These are phyloP conservation scores for Fusarium citri DNA, from an alignment of 2,329 filamentous ascomycete genomes.

Conservation along the genomic window DNA sequence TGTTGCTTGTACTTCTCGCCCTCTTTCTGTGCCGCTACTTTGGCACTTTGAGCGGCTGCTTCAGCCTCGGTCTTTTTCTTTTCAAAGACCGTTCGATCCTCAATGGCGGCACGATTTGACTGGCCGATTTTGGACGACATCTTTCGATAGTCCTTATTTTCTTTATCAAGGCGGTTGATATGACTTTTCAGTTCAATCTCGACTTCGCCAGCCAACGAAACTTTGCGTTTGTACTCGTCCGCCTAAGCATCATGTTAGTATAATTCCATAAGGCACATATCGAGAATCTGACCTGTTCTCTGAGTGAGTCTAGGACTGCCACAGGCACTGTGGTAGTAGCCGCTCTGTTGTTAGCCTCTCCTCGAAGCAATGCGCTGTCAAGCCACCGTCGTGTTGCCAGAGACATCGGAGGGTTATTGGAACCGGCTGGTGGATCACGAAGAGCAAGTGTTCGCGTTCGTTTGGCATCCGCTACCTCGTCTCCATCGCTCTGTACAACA, in stretches of 20 bases:
- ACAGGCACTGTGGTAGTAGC: conserved; percentile 47
- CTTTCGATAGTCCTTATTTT: conserved; percentile 59
- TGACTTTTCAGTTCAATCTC: conserved; percentile 55
- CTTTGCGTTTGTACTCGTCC: conserved; percentile 47
- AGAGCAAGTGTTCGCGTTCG: conserved; percentile 45
- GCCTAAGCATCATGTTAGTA: conserved; percentile 44
- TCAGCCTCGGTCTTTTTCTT: conserved; percentile 58
- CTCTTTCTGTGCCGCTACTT: conserved; percentile 48
- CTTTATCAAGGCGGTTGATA: conserved; percentile 58
- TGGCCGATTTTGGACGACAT: conserved; percentile 60
- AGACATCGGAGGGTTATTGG: conserved; percentile 49
- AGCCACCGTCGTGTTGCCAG: conserved; percentile 50
- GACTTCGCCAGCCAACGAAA: conserved; percentile 42
- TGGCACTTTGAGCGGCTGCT: conserved; percentile 45
- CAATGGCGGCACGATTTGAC: conserved; percentile 61
- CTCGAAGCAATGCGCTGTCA: conserved; percentile 31
- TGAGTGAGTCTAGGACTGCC: conserved; percentile 54
- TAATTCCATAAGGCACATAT: not conserved
- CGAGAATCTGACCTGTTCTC: conserved; percentile 50
- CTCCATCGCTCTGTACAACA: conserved; percentile 44
- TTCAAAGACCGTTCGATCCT: conserved; percentile 63
- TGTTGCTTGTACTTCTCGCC: conserved; percentile 54
- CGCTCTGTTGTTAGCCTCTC: conserved; percentile 27
- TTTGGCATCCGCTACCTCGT: conserved; percentile 50
- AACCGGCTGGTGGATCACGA: conserved; percentile 33